Evolutionary conservation across 2,329 filamentous ascomycete genomes (phyloP).

Genomic region (Colletotrichum noveboracense): DNA sequence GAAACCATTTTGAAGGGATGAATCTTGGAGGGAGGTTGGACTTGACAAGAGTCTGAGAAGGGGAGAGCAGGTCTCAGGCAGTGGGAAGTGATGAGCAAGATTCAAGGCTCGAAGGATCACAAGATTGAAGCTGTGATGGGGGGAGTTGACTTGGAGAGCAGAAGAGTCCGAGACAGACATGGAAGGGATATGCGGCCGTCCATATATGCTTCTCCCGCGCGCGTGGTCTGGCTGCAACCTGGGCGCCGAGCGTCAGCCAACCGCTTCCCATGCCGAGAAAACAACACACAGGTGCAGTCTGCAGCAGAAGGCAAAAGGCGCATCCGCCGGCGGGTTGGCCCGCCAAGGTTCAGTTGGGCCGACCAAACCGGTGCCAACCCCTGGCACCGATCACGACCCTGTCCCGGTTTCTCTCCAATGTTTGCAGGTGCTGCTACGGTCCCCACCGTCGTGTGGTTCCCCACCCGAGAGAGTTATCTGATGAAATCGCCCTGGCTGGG

Average conservation of each 20-base stretch:
- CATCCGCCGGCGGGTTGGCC: background rate
- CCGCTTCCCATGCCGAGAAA: conserved; percentile 10
- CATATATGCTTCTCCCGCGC: conserved; percentile 8
- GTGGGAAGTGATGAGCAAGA: background rate
- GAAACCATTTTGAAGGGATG: conserved; percentile 20
- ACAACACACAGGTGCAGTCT: background rate
- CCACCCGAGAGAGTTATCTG: conserved; percentile 15
- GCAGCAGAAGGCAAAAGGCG: background rate
- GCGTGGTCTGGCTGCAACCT: background rate
- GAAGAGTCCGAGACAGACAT: background rate
- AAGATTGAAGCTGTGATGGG: background rate
- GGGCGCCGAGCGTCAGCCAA: conserved; percentile 12
- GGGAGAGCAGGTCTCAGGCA: background rate
- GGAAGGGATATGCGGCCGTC: background rate
- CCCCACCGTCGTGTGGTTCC: conserved; percentile 1
- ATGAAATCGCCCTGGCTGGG: background rate
- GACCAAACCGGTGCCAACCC: conserved; percentile 12
- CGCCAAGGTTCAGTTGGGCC: conserved; percentile 10
- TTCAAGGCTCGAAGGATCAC: conserved; percentile 11
- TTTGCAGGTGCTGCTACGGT: background rate
- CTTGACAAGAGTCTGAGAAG: conserved; percentile 6
- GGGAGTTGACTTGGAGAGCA: background rate
- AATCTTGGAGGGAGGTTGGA: background rate
- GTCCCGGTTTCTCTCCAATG: background rate
- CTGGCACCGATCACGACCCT: conserved; percentile 5